Conservation (phyloP, 1,284 basidiomycete genomes). For the Amylostereum chailletii region DNA sequence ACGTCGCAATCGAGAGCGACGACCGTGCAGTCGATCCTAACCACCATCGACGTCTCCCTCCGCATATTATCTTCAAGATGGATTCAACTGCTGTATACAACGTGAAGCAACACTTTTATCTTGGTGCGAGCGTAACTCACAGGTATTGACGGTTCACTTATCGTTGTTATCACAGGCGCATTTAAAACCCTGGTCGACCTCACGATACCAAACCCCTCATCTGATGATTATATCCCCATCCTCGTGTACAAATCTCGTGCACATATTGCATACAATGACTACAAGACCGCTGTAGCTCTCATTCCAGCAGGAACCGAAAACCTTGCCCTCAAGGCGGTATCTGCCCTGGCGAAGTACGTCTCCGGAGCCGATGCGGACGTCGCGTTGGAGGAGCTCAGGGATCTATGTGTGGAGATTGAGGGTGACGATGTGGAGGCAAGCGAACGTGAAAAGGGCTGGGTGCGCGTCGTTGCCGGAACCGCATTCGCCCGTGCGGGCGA, state of each 20-base stretch:
- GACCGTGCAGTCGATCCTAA: too few species aligned
- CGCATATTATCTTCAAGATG: conserved; percentile 30
- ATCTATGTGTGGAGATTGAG: conserved; percentile 80
- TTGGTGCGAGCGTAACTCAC: conserved; percentile 41
- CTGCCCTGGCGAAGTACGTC: conserved; percentile 64
- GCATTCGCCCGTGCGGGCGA: conserved; percentile 81
- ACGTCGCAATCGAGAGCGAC: not conserved
- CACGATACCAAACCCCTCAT: conserved; percentile 49
- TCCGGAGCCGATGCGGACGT: conserved; percentile 40
- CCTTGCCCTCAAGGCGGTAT: conserved; percentile 62
- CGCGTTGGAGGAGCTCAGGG: conserved; percentile 74
- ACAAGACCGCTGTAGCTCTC: conserved; percentile 44
- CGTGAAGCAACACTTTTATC: conserved; percentile 78
- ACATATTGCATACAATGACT: conserved; percentile 67
- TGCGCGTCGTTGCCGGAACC: conserved; percentile 74
- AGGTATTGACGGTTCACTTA: not conserved
- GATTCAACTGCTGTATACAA: conserved; percentile 78
- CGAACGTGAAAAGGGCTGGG: conserved; percentile 58
- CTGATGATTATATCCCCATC: conserved; percentile 53
- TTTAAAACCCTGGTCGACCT: conserved; percentile 51
- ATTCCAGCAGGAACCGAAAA: conserved; percentile 54
- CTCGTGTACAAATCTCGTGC: conserved; percentile 81
- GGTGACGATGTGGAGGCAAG: conserved; percentile 61
- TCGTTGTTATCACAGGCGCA: conserved; percentile 39
- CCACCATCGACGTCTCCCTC: too few species aligned